Evolutionary conservation across 176 grass and related monocot species (phyloP), one percentile per base, ranked within the genome.

Genomic region (Triticum turgidum): DNA sequence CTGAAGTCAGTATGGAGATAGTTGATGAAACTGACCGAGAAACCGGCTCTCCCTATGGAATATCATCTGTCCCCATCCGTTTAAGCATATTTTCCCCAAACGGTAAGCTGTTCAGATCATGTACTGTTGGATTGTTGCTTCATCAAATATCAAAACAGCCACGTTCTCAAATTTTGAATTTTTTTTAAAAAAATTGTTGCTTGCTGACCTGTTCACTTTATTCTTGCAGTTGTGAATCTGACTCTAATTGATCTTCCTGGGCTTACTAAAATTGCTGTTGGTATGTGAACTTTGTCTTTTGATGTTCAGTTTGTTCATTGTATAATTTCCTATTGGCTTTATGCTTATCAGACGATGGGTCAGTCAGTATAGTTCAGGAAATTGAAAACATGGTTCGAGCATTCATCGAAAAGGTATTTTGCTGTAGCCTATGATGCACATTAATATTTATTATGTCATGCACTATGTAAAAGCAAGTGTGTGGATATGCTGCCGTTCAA

Each of bases 211-310:
- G 11, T 49, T 49, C 45, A 49, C 4, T 49, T 49, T 49, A 47
- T 49, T 49, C 1, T 82, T 80, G 82, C 97, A 99, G 97, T 99
- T 88, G 97, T 96, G 81, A 99, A 99, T 76, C 77, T 99, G 89
- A 99, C 97, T 61, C 97, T 99, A 61, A 58, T 99, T 68, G 97
- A 99, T 94, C 97, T 99, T 89, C 97, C 97, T 84, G 97, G 97
- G 80, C 97, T 99, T 78, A 99, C 97, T 59, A 99, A 99, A 88
- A 87, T 99, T 80, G 97, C 90, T 81, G 47, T 96, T 73, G 97
- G 97, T 99, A 85, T 89, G 90, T 90, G 30, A 65, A 51, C 56
- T 87, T 69, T 49, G 45, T 13, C 11, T 13, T 49, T 61, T 61
- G 37, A 73, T 27, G n/a, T 86, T 69, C 29, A 66, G 84, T 34